Evolutionary conservation across 768 basidiomycete genomes (phyloP).

Genomic region (Suillus subalutaceus): DNA sequence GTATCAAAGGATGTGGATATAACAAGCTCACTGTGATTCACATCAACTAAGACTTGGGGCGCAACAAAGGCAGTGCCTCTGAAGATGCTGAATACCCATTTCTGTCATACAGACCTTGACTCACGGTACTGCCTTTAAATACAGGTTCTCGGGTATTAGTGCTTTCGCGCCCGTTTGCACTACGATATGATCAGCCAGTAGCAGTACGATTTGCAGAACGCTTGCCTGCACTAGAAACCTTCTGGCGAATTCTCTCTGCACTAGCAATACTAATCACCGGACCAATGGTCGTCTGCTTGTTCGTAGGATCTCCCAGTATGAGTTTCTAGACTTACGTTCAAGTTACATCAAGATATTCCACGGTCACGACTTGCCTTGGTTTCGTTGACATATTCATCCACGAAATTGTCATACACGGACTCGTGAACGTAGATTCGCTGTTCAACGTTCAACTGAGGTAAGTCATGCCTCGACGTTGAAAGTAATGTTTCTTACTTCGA

Average conservation of each 20-base stretch:
- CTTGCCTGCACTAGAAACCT: constrained; percentile 82
- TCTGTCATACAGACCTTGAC: constrained; percentile 23
- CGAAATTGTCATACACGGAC: constrained; percentile 77
- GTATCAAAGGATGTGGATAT: constrained; percentile 7
- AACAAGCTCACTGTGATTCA: constrained; percentile 74
- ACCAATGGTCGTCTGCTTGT: constrained; percentile 76
- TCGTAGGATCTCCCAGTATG: constrained; percentile 84
- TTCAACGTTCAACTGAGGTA: constrained; percentile 6
- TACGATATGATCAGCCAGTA: constrained; percentile 24
- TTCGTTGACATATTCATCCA: constrained; percentile 68
- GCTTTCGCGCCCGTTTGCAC: constrained; percentile 80
- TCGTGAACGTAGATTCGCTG: constrained; percentile 95
- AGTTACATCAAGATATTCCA: background rate
- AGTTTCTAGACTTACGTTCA: constrained; percentile 54
- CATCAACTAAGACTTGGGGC: constrained; percentile 88
- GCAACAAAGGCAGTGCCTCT: constrained; percentile 88
- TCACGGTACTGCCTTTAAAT: constrained; percentile 70
- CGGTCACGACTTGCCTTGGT: constrained; percentile 56
- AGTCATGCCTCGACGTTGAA: background rate
- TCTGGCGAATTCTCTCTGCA: constrained; percentile 83
- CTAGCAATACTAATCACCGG: constrained; percentile 91
- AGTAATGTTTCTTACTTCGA: constrained; percentile 61
- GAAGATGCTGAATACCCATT: constrained; percentile 11
- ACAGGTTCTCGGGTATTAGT: constrained; percentile 68
- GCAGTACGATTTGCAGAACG: constrained; percentile 2